Evolutionary conservation across 2,329 filamentous ascomycete species (phyloP), one percentile per base, ranked within the genome.

Genomic region (Penicillium oxalicum): DNA sequence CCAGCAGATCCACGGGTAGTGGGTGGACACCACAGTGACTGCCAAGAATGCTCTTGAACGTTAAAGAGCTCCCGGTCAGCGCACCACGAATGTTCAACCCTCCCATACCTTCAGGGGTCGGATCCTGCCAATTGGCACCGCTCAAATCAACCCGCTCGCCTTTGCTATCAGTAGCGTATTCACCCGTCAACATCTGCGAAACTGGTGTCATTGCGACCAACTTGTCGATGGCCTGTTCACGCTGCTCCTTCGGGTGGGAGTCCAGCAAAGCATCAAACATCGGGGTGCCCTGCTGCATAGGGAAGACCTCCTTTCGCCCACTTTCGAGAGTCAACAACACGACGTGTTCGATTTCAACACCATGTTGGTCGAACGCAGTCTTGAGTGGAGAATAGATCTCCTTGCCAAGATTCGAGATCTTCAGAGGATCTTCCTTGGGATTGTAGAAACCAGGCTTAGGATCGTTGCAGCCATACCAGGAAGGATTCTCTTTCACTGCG

Each of bases 1-100:
- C 67, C 34, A 69, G 57, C 36, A 71, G 64, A 48, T 72, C 70
- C 0, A 71, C 70, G 0, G 69, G 67, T 18, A 72, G 53, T 5
- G 70, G 66, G 24, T 66, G 61, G 5, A 71, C 68, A 38, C 70
- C 69, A 45, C 69, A 72, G 42, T 71, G 67, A 38, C 67, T 70
- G 6, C 61, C 62, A 13, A 72, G 50, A 11, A 71, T 45, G 48
- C 66, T 70, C 48, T 72, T 72, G 12, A 72, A 60, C 1, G 70
- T 70, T 45, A 69, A 64, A 9, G 65, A 65, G 44, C 68, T 70
- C 13, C 64, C 67, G 1, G 70, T 72, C 11, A 68, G 42, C 2
- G 65, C 70, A 1, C 66, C 69, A 5, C 65, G 60, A n/a, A 70
- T 51, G 46, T 69, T 70, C 11, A 70, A 51, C 5, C 65, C 67